Percentiles rank a stretch among this genome's conserved stretches.
These are phyloP conservation scores for Xylariaceae sp. DNA, from an alignment of 2,329 filamentous ascomycete genomes.

Conservation along the genomic window DNA sequence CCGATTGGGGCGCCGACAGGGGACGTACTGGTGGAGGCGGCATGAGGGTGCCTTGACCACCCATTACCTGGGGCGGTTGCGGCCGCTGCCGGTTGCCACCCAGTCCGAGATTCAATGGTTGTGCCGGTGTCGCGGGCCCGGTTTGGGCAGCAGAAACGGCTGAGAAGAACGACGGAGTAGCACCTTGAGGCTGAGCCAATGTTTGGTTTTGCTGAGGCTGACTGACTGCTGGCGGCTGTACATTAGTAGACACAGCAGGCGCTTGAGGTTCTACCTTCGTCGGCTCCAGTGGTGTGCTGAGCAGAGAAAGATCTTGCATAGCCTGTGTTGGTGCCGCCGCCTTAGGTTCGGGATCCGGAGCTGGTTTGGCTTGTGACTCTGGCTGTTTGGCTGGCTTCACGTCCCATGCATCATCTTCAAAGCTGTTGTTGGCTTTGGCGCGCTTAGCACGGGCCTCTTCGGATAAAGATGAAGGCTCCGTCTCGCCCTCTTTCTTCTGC, in stretches of 20 bases:
- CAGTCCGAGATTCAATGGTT: constrained; percentile 41
- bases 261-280: constrained; percentile 36
- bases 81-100: constrained; percentile 60
- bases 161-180: constrained; percentile 55
- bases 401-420: constrained; percentile 97
- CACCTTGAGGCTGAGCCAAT: constrained; percentile 44
- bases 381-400: constrained; percentile 72
- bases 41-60: constrained; percentile 58
- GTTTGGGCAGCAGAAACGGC: constrained; percentile 33
- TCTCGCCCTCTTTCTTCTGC: constrained; percentile 46
- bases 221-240: constrained; percentile 30
- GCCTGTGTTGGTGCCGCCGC: constrained; percentile 30
- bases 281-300: constrained; percentile 49
- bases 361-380: constrained; percentile 39
- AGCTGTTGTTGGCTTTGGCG: constrained; percentile 40
- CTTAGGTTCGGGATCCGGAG: constrained; percentile 56
- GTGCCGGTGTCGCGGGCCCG: constrained; percentile 38
- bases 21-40: constrained; percentile 74
- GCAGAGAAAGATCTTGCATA: constrained; percentile 52
- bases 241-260: constrained; percentile 29
- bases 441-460: constrained; percentile 29
- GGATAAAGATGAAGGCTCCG: constrained; percentile 37
- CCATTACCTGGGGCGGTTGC: constrained; percentile 57
- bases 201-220: constrained; percentile 34
- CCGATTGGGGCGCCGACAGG: constrained; percentile 80